phyloP scores from a whole-genome alignment of 352 stramenopile genomes.

The Globisporangium perplexum region DNA sequence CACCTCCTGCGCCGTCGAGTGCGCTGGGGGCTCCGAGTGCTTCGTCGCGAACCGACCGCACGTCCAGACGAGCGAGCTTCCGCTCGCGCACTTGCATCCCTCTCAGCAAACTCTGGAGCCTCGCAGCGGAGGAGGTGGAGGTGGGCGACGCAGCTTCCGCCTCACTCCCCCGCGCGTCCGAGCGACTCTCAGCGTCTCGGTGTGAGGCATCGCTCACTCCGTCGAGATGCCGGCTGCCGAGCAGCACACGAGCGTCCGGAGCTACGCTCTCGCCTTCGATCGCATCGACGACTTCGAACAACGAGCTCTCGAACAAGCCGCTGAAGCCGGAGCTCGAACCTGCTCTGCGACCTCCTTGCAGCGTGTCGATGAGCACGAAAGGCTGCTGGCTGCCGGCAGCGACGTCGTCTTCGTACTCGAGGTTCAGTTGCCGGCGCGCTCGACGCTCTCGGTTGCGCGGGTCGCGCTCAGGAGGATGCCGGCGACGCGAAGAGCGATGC shows the following conservation, averaged over 20 bases:
- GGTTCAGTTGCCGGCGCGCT: background rate
- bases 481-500: background rate
- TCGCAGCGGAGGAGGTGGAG: conserved; percentile 5
- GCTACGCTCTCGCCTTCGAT: conserved; percentile 17
- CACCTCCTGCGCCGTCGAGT: background rate
- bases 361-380: conserved; percentile 8
- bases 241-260: background rate
- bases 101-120: conserved; percentile 19
- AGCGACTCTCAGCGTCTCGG: background rate
- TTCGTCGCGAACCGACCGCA: background rate
- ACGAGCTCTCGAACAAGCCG: conserved; percentile 33
- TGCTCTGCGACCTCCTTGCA: background rate
- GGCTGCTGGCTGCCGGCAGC: conserved; percentile 4
- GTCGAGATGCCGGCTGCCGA: background rate
- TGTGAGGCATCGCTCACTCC: background rate
- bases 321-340: conserved; percentile 10
- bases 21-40: background rate
- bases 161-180: background rate
- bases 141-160: background rate
- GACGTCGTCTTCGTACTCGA: background rate
- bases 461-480: background rate
- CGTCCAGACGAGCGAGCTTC: conserved; percentile 15
- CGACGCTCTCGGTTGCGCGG: background rate
- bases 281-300: conserved; percentile 41
- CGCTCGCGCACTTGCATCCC: conserved; percentile 25